Percentiles rank a stretch among this genome's conserved stretches.
These are phyloP conservation scores for Candida tropicalis DNA, from an alignment of 1,139 yeast genomes.

Conservation along the genomic window DNA sequence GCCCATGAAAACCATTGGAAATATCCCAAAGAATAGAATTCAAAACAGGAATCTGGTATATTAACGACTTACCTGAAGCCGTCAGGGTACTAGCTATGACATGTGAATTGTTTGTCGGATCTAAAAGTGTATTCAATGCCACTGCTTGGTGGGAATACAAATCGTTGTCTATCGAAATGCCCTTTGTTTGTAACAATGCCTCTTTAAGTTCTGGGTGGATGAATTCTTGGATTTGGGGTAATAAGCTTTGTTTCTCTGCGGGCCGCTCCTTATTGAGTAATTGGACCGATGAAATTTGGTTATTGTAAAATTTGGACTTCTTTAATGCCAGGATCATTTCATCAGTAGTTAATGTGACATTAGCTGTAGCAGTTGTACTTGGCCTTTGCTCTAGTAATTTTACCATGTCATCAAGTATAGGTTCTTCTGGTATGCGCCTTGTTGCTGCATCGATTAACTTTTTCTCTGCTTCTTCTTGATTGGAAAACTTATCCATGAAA, in stretches of 20 bases:
- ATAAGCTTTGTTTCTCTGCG: conserved; percentile 22
- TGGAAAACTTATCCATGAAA: conserved; percentile 8
- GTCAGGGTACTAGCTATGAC: conserved; percentile 91
- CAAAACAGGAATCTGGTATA: conserved; percentile 86
- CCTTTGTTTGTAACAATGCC: conserved; percentile 53
- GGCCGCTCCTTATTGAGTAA: conserved; percentile 27
- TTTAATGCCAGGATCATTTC: conserved; percentile 52
- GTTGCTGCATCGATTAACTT: conserved; percentile 36
- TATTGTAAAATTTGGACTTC: conserved; percentile 49
- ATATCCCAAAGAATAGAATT: conserved; percentile 53
- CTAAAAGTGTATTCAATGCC: conserved; percentile 62
- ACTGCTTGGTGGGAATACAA: conserved; percentile 82
- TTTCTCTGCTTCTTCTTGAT: conserved; percentile 30
- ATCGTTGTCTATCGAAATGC: conserved; percentile 44
- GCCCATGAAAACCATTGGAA: conserved; percentile 20
- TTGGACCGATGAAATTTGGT: conserved; percentile 49
- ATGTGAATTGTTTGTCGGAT: conserved; percentile 45
- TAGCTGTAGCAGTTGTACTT: conserved; percentile 11
- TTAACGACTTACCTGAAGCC: conserved; percentile 91
- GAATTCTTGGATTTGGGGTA: conserved; percentile 35
- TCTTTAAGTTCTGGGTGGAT: conserved; percentile 48
- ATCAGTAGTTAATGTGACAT: conserved; percentile 23
- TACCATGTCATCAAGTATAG: conserved; percentile 32
- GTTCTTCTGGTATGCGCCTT: conserved; percentile 49
- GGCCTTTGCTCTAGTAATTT: conserved; percentile 40